Evolutionary conservation across 1,284 basidiomycete genomes (phyloP).

Genomic region (Takashimella koratensis): DNA sequence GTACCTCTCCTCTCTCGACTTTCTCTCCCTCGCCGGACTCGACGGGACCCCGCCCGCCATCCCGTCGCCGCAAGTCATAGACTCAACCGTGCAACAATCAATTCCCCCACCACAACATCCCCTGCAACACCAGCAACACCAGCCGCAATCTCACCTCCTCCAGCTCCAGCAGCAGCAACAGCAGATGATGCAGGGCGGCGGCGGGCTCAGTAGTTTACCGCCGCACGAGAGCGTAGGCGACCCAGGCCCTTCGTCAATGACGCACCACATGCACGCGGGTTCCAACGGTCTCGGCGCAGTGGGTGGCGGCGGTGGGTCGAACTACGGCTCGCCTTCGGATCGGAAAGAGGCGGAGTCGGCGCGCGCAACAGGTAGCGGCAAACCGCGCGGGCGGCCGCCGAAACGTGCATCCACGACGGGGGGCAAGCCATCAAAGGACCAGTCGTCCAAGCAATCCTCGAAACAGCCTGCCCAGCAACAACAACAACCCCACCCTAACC

Average conservation of each 20-base stretch:
- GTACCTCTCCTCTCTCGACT: conserved; percentile 16
- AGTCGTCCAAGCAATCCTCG: conserved; percentile 13
- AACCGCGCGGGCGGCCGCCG: not conserved
- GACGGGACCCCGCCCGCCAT: conserved; percentile 10
- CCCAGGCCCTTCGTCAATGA: not conserved
- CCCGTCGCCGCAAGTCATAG: conserved; percentile 1
- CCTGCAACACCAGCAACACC: not conserved
- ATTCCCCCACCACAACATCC: not conserved
- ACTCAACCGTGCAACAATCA: not conserved
- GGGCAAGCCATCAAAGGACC: conserved; percentile 16
- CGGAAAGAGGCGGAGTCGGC: too few relatives aligned
- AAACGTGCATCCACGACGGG: not conserved
- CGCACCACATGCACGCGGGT: not conserved
- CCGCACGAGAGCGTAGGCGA: not conserved
- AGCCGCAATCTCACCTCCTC: not conserved
- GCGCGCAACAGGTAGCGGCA: not conserved
- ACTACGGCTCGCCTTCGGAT: not conserved
- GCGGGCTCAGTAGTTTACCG: not conserved
- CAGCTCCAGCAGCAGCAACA: not conserved
- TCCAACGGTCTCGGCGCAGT: too few relatives aligned
- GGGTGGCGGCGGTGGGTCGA: too few relatives aligned
- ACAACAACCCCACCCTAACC: not conserved
- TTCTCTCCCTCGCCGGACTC: conserved; percentile 16
- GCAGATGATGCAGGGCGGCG: not conserved
- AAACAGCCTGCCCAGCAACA: conserved; percentile 1